These are phyloP conservation scores for Fragaria vesca DNA, from an alignment of 306 rosid genomes.

Conservation along the genomic window DNA sequence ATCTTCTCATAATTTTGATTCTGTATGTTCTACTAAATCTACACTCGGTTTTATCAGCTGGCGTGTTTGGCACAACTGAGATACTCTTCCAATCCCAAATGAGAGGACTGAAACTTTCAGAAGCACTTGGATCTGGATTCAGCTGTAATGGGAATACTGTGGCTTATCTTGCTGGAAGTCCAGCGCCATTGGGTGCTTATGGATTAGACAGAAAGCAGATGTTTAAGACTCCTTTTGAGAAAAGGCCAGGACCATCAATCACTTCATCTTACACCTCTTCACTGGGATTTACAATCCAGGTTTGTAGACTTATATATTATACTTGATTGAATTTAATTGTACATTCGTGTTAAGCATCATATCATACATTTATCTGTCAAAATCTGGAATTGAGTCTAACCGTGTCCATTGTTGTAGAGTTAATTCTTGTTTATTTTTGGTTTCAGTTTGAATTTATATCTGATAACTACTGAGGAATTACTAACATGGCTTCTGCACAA, in stretches of 20 bases:
- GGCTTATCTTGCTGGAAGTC: slow-evolving; percentile 39
- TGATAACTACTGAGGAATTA: background rate
- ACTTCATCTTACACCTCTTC: slow-evolving; percentile 37
- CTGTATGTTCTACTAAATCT: background rate
- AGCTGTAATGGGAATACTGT: slow-evolving; percentile 43
- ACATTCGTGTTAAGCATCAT: background rate
- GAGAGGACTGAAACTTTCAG: slow-evolving; percentile 25
- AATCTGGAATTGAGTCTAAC: background rate
- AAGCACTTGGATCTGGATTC: slow-evolving; percentile 39
- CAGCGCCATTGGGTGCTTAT: slow-evolving; percentile 26
- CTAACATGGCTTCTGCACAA: background rate
- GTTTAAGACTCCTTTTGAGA: slow-evolving; percentile 25
- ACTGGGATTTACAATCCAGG: slow-evolving; percentile 38
- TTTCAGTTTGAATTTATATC: background rate
- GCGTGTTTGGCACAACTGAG: slow-evolving; percentile 40
- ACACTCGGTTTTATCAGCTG: slow-evolving; percentile 20
- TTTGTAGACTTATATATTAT: slow-evolving; percentile 1
- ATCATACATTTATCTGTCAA: background rate
- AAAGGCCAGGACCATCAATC: slow-evolving; percentile 42
- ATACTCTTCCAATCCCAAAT: slow-evolving; percentile 28
- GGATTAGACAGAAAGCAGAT: slow-evolving; percentile 32
- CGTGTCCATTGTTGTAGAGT: background rate
- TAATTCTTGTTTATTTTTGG: background rate
- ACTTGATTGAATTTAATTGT: background rate
- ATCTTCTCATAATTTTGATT: background rate